Evolutionary conservation across 768 basidiomycete genomes (phyloP).

Genomic region (Termitomyces sp.): DNA sequence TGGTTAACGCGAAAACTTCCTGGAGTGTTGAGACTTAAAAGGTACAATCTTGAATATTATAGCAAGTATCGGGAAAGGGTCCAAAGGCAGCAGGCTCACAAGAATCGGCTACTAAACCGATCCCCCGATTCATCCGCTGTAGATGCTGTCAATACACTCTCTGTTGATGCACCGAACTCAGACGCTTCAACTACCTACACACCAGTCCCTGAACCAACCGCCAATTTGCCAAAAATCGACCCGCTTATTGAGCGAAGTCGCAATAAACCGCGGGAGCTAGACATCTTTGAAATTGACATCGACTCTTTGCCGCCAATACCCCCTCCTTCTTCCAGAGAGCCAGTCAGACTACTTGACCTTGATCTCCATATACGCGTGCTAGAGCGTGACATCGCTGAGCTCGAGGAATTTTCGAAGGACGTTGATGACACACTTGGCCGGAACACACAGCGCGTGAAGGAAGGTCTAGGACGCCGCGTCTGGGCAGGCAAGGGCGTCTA

Average conservation of each 20-base stretch:
- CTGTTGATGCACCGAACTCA: neutral
- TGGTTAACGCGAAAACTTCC: slow-evolving; percentile 52
- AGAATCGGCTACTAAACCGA: neutral
- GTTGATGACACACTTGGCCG: slow-evolving; percentile 44
- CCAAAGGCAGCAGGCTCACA: slow-evolving; percentile 11
- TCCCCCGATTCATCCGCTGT: neutral
- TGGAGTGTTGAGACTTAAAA: slow-evolving; percentile 45
- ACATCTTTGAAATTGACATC: slow-evolving; percentile 34
- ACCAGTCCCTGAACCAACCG: neutral
- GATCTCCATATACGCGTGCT: slow-evolving; percentile 55
- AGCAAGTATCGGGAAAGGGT: slow-evolving; percentile 22
- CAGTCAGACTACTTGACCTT: slow-evolving; percentile 43
- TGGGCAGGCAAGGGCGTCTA: slow-evolving; percentile 61
- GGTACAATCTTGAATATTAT: slow-evolving; percentile 41
- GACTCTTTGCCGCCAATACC: slow-evolving; percentile 21
- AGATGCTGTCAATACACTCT: neutral
- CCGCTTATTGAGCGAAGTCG: slow-evolving; percentile 5
- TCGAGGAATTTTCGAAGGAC: slow-evolving; percentile 40
- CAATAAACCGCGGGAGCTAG: slow-evolving; percentile 5
- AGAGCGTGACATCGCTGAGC: slow-evolving; percentile 46
- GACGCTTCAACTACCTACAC: neutral
- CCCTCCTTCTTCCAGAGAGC: slow-evolving; percentile 9
- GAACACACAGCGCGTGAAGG: slow-evolving; percentile 61
- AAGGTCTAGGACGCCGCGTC: slow-evolving; percentile 74
- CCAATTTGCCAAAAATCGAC: neutral